Conservation (phyloP, 2,329 filamentous ascomycete species). For the Paecilomyces variotii region DNA sequence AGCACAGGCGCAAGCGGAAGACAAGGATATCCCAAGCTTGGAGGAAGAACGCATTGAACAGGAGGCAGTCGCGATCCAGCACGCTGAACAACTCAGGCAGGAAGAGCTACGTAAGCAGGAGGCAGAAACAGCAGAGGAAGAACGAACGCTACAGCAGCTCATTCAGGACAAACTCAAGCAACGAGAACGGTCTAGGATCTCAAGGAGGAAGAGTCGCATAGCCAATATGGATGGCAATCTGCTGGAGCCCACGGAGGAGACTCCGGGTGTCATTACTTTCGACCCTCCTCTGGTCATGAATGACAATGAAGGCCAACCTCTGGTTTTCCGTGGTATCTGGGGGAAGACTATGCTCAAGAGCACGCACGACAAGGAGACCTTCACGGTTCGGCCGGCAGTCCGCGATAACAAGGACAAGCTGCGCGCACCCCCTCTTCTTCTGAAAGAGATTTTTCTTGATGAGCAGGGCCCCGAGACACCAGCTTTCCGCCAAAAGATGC, state of each 20-base stretch:
- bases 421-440: conserved; percentile 54
- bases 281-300: conserved; percentile 45
- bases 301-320: conserved; percentile 54
- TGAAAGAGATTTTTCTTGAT: conserved; percentile 62
- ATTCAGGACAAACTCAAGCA: conserved; percentile 32
- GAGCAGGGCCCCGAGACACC: conserved; percentile 51
- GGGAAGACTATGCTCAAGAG: conserved; percentile 59
- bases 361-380: conserved; percentile 55
- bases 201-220: conserved; percentile 31
- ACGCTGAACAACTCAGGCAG: conserved; percentile 42
- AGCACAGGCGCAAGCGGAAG: conserved; percentile 66
- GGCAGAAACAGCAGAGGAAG: conserved; percentile 33
- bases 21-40: conserved; percentile 71
- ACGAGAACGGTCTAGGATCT: conserved; percentile 24
- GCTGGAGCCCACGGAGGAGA: conserved; percentile 23
- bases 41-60: conserved; percentile 83
- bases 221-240: conserved; percentile 22
- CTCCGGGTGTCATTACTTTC: conserved; percentile 32
- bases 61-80: conserved; percentile 59
- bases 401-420: conserved; percentile 40
- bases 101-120: conserved; percentile 41
- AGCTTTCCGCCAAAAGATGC: conserved; percentile 66
- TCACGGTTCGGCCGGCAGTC: conserved; percentile 63
- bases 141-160: conserved; percentile 30
- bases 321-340: conserved; percentile 63